Evolutionary conservation across 129 eudicot species (phyloP), one percentile per base, ranked within the genome.

Genomic region (Helianthus tuberosus): DNA sequence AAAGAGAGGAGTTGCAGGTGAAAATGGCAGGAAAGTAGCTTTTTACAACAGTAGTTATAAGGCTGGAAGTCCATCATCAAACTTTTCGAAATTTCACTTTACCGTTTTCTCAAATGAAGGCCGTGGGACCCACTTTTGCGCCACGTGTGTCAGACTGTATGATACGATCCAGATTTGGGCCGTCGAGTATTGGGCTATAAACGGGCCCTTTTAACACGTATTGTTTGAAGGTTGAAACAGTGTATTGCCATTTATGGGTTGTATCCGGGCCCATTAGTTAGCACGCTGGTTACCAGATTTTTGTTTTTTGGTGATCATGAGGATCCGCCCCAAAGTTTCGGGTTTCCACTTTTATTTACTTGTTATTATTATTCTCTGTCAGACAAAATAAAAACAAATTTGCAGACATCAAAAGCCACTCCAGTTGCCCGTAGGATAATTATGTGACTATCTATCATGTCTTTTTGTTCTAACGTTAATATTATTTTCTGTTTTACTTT

Each of bases 301-400:
- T 73, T 16, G 47, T 74, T 74, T 72, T 53, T 54, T 79, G 78
- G 74, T 79, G 74, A 79, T 72, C 14, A 79, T 79, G 68, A 79
- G 68, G 77, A 72, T 72, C 82, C 82, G 53, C 68, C 82, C 82
- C 77, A 64, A 72, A 64, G 68, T 79, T 72, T 79, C 74, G 82
- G 78, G 77, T 79, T 79, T 53, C 82, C 62, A 53, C 53, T 51
- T 72, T 27, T 17, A 47, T 27, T 43, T 55, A 12, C 64, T 16
- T 9, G 13, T 69, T 6, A 65, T 16, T 7, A 67, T 67, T 50
- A 27, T 36, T 53, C 66, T 44, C 53, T 75, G 72, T 64, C 79
- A 50, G 79, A 77, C 70, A 36, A 77, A 60, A 59, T 58, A 77
- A 35, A 64, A 66, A 66, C 71, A 73, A 73, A 46, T 73, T 73